A percentile compares a stretch with the other conserved stretches of the same genome.
phyloP scores from a whole-genome alignment of 2,329 filamentous ascomycete genomes.

The Knufia petricola region DNA sequence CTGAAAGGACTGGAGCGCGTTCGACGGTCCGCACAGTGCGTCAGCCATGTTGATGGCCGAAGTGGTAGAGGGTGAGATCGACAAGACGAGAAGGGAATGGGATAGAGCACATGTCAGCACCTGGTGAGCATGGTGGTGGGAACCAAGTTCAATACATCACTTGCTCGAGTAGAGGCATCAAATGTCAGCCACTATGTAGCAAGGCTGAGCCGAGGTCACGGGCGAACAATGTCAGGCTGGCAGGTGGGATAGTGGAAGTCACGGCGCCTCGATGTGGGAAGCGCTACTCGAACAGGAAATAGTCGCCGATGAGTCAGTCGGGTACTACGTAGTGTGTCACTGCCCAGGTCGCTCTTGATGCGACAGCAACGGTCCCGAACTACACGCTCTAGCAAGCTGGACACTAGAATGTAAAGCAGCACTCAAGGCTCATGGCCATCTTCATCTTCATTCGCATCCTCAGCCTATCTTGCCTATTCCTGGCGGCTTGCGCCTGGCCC shows the following conservation, averaged over 20 bases:
- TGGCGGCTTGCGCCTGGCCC: neutral
- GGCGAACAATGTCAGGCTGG: too few relatives aligned
- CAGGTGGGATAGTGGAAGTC: neutral
- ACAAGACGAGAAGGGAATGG: neutral
- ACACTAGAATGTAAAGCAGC: neutral
- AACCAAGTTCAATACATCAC: too few relatives aligned
- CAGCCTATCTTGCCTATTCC: neutral
- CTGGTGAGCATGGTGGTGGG: neutral
- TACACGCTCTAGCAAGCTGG: too few relatives aligned
- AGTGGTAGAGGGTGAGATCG: neutral
- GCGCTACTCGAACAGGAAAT: too few relatives aligned
- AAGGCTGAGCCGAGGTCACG: neutral
- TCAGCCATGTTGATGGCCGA: conserved; percentile 49
- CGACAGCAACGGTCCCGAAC: neutral
- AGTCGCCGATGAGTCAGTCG: too few relatives aligned
- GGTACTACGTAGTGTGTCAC: too few relatives aligned
- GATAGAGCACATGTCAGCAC: neutral
- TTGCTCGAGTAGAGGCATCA: too few relatives aligned
- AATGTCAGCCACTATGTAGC: neutral
- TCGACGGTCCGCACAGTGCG: conserved; percentile 63
- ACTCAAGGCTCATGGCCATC: neutral
- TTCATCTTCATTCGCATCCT: conserved; percentile 1
- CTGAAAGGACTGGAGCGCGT: conserved; percentile 62
- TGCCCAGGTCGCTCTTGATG: neutral
- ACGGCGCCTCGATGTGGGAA: too few relatives aligned